A percentile compares a stretch with the other conserved stretches of the same genome.
Evolutionary conservation across 2,329 filamentous ascomycete genomes (phyloP).

Genomic region (Penicillium sp.): DNA sequence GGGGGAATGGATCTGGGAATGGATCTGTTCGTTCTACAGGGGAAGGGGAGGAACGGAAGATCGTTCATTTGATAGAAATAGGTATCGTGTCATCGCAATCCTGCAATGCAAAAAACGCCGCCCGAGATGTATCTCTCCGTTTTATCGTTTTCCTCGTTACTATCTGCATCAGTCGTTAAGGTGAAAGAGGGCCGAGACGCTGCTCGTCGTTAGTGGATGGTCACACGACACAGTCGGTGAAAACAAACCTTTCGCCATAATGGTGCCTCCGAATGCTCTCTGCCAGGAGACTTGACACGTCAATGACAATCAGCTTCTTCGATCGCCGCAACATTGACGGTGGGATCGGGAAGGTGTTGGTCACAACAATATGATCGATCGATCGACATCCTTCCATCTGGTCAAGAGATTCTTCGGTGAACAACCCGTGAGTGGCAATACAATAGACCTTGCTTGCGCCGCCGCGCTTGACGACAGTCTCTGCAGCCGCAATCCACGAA

Average conservation of each 20-base stretch:
- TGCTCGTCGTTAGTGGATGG: slow-evolving; percentile 31
- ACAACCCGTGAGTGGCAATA: slow-evolving; percentile 95
- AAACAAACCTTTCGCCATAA: slow-evolving; percentile 81
- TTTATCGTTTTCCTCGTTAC: slow-evolving; percentile 19
- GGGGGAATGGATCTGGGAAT: slow-evolving; percentile 9
- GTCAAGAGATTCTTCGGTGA: slow-evolving; percentile 84
- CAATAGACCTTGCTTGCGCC: slow-evolving; percentile 92
- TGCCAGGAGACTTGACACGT: slow-evolving; percentile 82
- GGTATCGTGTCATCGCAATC: slow-evolving; percentile 27
- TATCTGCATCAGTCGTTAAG: slow-evolving; percentile 51
- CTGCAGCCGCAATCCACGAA: slow-evolving; percentile 95
- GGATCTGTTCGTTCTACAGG: background rate
- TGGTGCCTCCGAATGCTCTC: slow-evolving; percentile 96
- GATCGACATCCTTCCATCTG: slow-evolving; percentile 90
- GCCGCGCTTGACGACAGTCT: slow-evolving; percentile 92
- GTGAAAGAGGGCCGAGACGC: slow-evolving; percentile 63
- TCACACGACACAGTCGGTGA: slow-evolving; percentile 44
- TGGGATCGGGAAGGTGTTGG: slow-evolving; percentile 93
- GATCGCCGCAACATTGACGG: slow-evolving; percentile 69
- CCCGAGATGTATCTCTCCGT: slow-evolving; percentile 12
- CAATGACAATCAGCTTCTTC: slow-evolving; percentile 84
- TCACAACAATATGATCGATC: slow-evolving; percentile 92
- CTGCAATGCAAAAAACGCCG: slow-evolving; percentile 23
- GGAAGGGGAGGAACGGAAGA: slow-evolving; percentile 1
- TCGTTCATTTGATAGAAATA: slow-evolving; percentile 19